Evolutionary conservation across 2,329 filamentous ascomycete genomes (phyloP).

Genomic region (Venturiaceae sp.): DNA sequence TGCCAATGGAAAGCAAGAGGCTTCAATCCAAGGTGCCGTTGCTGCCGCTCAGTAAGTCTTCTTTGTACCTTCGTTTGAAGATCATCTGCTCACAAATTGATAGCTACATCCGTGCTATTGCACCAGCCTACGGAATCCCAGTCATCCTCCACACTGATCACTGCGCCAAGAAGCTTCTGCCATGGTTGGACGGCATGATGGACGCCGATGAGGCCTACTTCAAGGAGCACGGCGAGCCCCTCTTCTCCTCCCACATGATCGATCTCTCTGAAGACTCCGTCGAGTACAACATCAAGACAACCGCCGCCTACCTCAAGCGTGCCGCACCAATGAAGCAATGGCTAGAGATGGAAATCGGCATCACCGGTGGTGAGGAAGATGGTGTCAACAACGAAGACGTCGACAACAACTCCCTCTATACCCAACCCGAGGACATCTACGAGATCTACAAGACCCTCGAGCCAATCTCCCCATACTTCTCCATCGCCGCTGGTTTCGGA

Average conservation of each 20-base stretch:
- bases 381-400: conserved; percentile 98
- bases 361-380: conserved; percentile 95
- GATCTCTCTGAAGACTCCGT: conserved; percentile 81
- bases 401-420: conserved; percentile 96
- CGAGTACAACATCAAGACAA: conserved; percentile 82
- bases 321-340: conserved; percentile 96
- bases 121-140: conserved; percentile 22
- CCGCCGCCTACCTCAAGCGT: conserved; percentile 86
- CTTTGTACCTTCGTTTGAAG: conserved; percentile 48
- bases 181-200: conserved; percentile 74
- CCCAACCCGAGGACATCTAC: conserved; percentile 88
- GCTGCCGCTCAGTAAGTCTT: conserved; percentile 93
- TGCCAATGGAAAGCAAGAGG: conserved; percentile 72
- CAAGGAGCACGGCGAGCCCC: conserved; percentile 83
- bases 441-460: conserved; percentile 80
- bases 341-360: conserved; percentile 81
- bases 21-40: conserved; percentile 78
- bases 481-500: conserved; percentile 94
- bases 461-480: conserved; percentile 87
- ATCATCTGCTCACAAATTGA: background rate
- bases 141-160: conserved; percentile 96
- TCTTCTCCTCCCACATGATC: conserved; percentile 98
- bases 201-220: conserved; percentile 92
- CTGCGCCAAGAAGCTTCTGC: conserved; percentile 98
- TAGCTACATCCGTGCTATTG: conserved; percentile 48